Evolutionary conservation across 2,329 filamentous ascomycete genomes (phyloP).

Genomic region (Exophiala sideris): DNA sequence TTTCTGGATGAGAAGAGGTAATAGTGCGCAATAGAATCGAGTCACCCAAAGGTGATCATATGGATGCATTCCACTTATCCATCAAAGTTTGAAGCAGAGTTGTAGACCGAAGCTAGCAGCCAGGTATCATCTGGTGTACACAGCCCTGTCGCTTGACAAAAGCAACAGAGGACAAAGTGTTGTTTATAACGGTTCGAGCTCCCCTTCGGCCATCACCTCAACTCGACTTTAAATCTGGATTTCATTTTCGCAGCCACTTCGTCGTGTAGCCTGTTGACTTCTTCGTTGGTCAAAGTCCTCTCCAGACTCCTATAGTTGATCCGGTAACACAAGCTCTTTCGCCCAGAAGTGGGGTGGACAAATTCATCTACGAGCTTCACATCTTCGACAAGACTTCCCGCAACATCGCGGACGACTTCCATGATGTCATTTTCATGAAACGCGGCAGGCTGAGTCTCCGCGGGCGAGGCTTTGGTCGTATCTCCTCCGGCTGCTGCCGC

Average conservation of each 20-base stretch:
- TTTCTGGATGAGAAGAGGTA: neutral
- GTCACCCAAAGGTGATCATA: slow-evolving; percentile 8
- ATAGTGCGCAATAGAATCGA: slow-evolving; percentile 17
- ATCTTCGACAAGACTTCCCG: slow-evolving; percentile 82
- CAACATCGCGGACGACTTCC: slow-evolving; percentile 83
- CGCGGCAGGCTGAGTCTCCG: slow-evolving; percentile 35
- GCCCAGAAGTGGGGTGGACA: slow-evolving; percentile 76
- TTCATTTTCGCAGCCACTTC: slow-evolving; percentile 61
- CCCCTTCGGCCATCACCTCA: slow-evolving; percentile 53
- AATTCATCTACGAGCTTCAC: slow-evolving; percentile 83
- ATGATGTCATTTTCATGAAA: slow-evolving; percentile 97
- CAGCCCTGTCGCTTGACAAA: too few relatives aligned
- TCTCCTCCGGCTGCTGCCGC: slow-evolving; percentile 33
- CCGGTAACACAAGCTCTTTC: slow-evolving; percentile 84
- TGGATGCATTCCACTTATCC: neutral
- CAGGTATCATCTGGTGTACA: neutral
- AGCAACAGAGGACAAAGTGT: too few relatives aligned
- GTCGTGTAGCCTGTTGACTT: slow-evolving; percentile 74
- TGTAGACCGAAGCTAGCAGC: too few relatives aligned
- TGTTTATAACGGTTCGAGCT: too few relatives aligned
- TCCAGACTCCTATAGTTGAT: slow-evolving; percentile 93
- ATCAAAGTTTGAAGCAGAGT: too few relatives aligned
- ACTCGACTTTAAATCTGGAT: slow-evolving; percentile 70
- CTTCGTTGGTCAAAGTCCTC: slow-evolving; percentile 78
- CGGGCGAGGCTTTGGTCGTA: slow-evolving; percentile 37